Evolutionary conservation across 371 early-diverging fungal species (phyloP).

Genomic region (Mortierella sp.): DNA sequence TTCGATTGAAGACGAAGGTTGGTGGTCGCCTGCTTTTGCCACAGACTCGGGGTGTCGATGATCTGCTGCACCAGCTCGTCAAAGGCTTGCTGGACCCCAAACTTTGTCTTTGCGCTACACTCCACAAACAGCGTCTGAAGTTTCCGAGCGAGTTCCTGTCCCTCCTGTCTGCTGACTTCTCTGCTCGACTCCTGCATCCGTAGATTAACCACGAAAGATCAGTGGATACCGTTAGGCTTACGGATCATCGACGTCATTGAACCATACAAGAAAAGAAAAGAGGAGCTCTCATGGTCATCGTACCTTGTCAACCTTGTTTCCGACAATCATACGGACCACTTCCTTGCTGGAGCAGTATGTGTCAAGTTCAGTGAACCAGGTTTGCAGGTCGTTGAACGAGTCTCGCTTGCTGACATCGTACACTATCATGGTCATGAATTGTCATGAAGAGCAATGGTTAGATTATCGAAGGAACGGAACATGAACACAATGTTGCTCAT

Average conservation of each 20-base stretch:
- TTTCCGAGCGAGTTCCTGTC: conserved; percentile 85
- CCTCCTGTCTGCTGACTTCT: conserved; percentile 89
- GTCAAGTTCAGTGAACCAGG: conserved; percentile 95
- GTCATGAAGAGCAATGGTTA: neutral
- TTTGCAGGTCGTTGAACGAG: conserved; percentile 91
- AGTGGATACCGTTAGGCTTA: conserved; percentile 24
- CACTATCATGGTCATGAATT: conserved; percentile 59
- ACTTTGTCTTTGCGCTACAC: conserved; percentile 93
- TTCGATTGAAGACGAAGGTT: conserved; percentile 51
- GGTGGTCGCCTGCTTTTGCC: conserved; percentile 72
- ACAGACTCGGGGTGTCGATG: conserved; percentile 80
- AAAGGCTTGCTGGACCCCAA: conserved; percentile 89
- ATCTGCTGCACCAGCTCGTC: conserved; percentile 91
- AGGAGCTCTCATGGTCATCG: neutral
- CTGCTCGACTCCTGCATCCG: conserved; percentile 80
- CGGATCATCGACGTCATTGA: conserved; percentile 19
- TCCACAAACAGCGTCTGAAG: conserved; percentile 93
- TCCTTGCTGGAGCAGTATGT: conserved; percentile 89
- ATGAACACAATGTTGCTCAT: neutral
- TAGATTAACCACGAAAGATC: too few species aligned
- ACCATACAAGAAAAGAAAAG: neutral
- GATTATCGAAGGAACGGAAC: neutral
- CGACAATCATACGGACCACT: conserved; percentile 96
- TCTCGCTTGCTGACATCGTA: conserved; percentile 96
- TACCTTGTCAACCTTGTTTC: conserved; percentile 97